Percentiles rank a stretch among this genome's conserved stretches.
phyloP scores from a whole-genome alignment of 176 grass and related monocot genomes.

The Aechmea fasciata region DNA sequence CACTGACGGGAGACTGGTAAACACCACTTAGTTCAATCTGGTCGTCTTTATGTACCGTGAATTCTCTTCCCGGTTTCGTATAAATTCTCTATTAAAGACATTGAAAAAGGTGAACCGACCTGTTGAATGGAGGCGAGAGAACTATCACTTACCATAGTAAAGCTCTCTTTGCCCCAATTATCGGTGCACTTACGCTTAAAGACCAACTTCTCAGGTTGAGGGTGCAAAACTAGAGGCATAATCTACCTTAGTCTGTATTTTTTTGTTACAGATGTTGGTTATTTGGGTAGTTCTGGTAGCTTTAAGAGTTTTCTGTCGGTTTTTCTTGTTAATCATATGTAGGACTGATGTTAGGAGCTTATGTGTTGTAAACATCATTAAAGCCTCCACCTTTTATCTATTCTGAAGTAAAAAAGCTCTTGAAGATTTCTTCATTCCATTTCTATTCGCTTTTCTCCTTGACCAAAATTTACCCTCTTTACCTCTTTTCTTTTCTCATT shows the following conservation, averaged over 20 bases:
- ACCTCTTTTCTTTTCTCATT: constrained; percentile 13
- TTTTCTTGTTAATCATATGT: no score
- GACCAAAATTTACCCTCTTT: constrained; percentile 13
- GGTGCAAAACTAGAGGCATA: background rate
- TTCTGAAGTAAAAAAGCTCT: no score
- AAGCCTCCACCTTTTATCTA: no score
- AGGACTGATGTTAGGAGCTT: no score
- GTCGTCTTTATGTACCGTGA: background rate
- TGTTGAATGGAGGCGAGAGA: background rate
- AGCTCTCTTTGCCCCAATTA: background rate
- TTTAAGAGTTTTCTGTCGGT: no score
- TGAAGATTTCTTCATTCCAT: no score
- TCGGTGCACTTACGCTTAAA: background rate
- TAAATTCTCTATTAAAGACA: background rate
- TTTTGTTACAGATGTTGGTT: no score
- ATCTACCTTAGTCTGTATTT: no score
- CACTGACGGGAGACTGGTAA: constrained; percentile 94
- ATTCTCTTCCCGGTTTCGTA: background rate
- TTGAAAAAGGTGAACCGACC: background rate
- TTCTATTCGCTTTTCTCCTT: constrained; percentile 10
- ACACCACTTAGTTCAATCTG: background rate
- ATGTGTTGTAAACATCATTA: no score
- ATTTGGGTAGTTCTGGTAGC: no score
- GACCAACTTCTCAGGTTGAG: background rate
- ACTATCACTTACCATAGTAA: background rate